Evolutionary conservation across 1,284 basidiomycete genomes (phyloP).

Genomic region (Microbotryum saponariae): DNA sequence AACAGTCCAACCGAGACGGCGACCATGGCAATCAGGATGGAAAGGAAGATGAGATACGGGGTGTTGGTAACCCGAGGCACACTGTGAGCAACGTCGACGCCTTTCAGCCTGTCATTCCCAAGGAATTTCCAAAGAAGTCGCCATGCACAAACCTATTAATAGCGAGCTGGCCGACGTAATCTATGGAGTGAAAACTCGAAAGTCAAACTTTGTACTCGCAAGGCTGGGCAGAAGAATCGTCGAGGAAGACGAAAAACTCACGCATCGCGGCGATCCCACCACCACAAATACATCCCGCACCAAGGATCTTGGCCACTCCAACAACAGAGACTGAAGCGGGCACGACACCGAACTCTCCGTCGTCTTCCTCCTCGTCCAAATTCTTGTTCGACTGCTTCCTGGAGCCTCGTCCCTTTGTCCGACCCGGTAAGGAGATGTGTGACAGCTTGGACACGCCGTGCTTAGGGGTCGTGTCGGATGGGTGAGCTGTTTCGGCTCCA

Average conservation of each 20-base stretch:
- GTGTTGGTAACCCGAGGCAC: constrained; percentile 44
- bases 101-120: too few relatives aligned
- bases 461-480: not conserved
- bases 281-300: constrained; percentile 44
- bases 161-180: constrained; percentile 47
- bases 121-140: too few relatives aligned
- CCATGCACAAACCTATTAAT: constrained; percentile 37
- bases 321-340: constrained; percentile 39
- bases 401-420: constrained; percentile 33
- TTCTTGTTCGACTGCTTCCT: constrained; percentile 15
- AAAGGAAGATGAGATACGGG: constrained; percentile 42
- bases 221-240: not conserved
- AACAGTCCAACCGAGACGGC: constrained; percentile 45
- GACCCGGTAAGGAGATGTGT: constrained; percentile 29
- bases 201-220: not conserved
- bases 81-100: too few relatives aligned
- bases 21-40: constrained; percentile 44
- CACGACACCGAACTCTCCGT: constrained; percentile 39
- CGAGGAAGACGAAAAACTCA: constrained; percentile 32
- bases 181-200: constrained; percentile 30
- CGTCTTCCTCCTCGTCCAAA: constrained; percentile 13
- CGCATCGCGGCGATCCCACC: constrained; percentile 47
- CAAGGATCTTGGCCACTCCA: constrained; percentile 43
- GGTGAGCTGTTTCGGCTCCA: too few relatives aligned
- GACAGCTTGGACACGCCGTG: constrained; percentile 30